Conservation (phyloP, 257 asterid species). For the Ocimum tenuiflorum region DNA sequence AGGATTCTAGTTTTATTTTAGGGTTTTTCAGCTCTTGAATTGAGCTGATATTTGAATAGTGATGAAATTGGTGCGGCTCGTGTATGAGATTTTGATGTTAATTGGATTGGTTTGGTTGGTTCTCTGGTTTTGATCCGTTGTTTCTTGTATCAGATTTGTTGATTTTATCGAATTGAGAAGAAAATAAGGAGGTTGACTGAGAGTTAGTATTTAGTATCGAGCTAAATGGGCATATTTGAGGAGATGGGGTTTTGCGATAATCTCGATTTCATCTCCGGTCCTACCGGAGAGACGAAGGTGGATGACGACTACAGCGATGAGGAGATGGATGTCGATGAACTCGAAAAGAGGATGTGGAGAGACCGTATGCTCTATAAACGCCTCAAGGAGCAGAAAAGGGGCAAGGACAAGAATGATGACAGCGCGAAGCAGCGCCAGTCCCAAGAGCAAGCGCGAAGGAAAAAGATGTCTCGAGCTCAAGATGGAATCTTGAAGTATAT, state of each 20-base stretch:
- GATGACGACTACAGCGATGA: slow-evolving; percentile 50
- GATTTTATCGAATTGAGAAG: slow-evolving; percentile 6
- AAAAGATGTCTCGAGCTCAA: slow-evolving; percentile 64
- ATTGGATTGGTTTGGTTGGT: slow-evolving; percentile 1
- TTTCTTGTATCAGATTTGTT: slow-evolving; percentile 16
- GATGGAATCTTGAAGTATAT: slow-evolving; percentile 58
- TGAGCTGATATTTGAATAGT: no score
- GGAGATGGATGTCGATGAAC: slow-evolving; percentile 47
- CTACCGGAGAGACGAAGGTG: slow-evolving; percentile 27
- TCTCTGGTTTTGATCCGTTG: neutral
- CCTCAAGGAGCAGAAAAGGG: slow-evolving; percentile 45
- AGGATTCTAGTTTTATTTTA: no score
- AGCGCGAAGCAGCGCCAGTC: slow-evolving; percentile 37
- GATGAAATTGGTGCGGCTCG: no score
- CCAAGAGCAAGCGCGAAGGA: slow-evolving; percentile 56
- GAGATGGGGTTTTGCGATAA: slow-evolving; percentile 42
- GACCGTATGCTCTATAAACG: slow-evolving; percentile 41
- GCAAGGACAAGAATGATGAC: slow-evolving; percentile 29
- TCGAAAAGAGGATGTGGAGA: slow-evolving; percentile 53
- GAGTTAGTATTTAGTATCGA: neutral
- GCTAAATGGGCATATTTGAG: slow-evolving; percentile 41
- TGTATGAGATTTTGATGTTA: neutral
- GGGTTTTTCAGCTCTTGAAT: no score
- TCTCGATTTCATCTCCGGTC: slow-evolving; percentile 35
- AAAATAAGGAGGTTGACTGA: slow-evolving; percentile 1